These are phyloP conservation scores for Torrubiellomyces zombiae DNA, from an alignment of 2,329 filamentous ascomycete genomes.

Conservation along the genomic window DNA sequence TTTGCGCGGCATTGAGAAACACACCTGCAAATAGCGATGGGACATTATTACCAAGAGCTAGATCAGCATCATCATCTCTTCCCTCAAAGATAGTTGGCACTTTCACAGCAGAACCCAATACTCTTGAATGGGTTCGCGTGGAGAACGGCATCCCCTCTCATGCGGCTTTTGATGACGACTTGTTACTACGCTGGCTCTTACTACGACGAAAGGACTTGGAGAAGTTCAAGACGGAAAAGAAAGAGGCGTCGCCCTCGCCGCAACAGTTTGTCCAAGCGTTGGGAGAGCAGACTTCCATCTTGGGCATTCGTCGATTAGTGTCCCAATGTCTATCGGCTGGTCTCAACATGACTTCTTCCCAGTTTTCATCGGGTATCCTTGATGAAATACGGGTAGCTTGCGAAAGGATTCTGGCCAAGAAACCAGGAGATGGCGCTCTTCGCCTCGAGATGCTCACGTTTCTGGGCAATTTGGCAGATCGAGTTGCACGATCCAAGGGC, in stretches of 20 bases:
- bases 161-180: conserved; percentile 11
- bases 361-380: conserved; percentile 8
- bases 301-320: conserved; percentile 14
- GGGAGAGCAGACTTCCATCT: conserved; percentile 9
- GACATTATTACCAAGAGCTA: background rate
- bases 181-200: conserved; percentile 20
- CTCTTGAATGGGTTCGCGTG: conserved; percentile 8
- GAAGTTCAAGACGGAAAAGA: conserved; percentile 3
- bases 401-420: conserved; percentile 6
- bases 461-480: conserved; percentile 23
- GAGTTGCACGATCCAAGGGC: conserved; percentile 10
- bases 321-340: conserved; percentile 11
- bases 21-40: conserved; percentile 2
- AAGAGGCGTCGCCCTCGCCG: conserved; percentile 2
- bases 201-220: conserved; percentile 9
- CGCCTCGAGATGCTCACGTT: conserved; percentile 15
- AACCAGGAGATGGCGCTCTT: conserved; percentile 1
- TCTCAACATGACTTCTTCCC: conserved; percentile 6
- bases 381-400: conserved; percentile 10
- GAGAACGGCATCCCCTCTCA: conserved; percentile 16
- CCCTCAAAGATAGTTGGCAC: background rate
- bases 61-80: background rate
- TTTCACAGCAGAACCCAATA: background rate
- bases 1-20: conserved; percentile 21
- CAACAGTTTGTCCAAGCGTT: conserved; percentile 8